Conservation (phyloP, 768 basidiomycete genomes). For the Lentinula guzmanii region DNA sequence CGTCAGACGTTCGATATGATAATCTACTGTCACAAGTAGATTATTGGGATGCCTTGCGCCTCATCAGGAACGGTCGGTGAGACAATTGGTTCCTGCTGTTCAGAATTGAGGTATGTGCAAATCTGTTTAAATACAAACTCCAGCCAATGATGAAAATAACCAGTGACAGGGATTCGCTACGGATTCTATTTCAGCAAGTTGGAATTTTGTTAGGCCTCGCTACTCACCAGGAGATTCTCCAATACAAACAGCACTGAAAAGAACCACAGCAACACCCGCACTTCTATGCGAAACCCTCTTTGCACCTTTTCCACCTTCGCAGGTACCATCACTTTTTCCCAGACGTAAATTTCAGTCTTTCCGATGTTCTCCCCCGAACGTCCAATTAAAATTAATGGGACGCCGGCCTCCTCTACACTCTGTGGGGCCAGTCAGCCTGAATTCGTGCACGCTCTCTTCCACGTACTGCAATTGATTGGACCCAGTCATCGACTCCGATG, state of each 20-base stretch:
- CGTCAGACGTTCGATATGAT: too few species aligned
- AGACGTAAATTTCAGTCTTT: background rate
- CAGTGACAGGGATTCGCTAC: background rate
- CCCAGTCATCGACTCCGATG: slow-evolving; percentile 1
- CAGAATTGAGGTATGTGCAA: background rate
- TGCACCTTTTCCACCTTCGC: background rate
- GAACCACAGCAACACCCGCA: background rate
- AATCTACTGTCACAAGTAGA: too few species aligned
- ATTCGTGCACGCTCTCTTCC: background rate
- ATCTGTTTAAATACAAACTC: background rate
- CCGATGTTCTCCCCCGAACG: background rate
- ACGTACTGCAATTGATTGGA: background rate
- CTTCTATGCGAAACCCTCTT: background rate
- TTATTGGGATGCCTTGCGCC: too few species aligned
- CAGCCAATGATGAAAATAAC: background rate
- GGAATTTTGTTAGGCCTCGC: too few species aligned
- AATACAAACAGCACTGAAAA: background rate
- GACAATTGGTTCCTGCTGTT: background rate
- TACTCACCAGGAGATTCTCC: background rate
- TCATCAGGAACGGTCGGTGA: background rate
- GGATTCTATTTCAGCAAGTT: too few species aligned
- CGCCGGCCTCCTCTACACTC: background rate
- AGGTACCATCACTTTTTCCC: background rate
- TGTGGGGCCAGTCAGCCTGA: background rate
- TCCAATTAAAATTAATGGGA: background rate